phyloP scores from a whole-genome alignment of 805 yeast species.

The Wickerhamomyces bovis region DNA sequence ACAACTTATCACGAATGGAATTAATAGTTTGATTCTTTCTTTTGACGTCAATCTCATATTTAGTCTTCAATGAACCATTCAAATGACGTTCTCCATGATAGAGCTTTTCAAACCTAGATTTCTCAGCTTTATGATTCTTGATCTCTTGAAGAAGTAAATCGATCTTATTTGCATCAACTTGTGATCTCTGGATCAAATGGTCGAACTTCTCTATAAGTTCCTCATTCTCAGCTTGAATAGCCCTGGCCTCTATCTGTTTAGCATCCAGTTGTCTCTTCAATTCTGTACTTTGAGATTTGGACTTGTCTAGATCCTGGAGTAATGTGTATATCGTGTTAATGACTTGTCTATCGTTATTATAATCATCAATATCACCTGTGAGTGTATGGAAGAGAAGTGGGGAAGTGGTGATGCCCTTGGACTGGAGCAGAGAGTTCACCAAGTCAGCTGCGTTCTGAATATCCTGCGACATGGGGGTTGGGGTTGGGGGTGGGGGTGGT shows the following conservation, averaged over 20 bases:
- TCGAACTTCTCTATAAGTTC: neutral
- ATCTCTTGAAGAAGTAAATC: neutral
- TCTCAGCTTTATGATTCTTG: neutral
- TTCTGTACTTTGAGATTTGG: slow-evolving; percentile 3
- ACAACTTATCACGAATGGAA: slow-evolving; percentile 15
- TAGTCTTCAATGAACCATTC: slow-evolving; percentile 10
- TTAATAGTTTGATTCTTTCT: slow-evolving; percentile 11
- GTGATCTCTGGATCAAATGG: neutral
- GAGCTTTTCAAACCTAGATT: neutral
- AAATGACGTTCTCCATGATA: slow-evolving; percentile 3
- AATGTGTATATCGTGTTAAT: slow-evolving; percentile 12
- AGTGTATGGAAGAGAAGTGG: neutral
- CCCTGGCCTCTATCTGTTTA: neutral
- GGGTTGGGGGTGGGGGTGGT: neutral
- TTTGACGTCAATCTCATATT: slow-evolving; percentile 19
- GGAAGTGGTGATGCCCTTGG: slow-evolving; percentile 7
- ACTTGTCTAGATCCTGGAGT: slow-evolving; percentile 10
- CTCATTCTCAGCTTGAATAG: neutral
- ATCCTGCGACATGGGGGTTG: neutral
- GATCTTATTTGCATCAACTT: neutral
- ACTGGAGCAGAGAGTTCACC: slow-evolving; percentile 8
- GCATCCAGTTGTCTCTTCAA: slow-evolving; percentile 1
- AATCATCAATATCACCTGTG: neutral
- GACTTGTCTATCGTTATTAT: slow-evolving; percentile 9
- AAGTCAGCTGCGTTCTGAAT: slow-evolving; percentile 11